phyloP scores from a whole-genome alignment of 2,329 filamentous ascomycete genomes.

The Aspergillus phoenicis region DNA sequence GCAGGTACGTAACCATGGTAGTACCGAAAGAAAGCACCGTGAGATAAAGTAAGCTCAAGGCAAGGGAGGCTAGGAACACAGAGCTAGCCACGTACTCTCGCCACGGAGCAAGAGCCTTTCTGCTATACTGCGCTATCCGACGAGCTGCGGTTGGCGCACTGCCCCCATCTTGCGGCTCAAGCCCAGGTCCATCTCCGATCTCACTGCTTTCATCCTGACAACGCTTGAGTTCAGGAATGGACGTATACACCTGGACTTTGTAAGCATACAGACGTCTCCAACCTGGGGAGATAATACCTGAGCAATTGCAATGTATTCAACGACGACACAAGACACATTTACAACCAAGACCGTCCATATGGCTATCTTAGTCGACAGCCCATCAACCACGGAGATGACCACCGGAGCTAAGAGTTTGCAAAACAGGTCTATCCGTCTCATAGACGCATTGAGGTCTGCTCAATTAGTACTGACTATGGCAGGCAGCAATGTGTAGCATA shows the following conservation, averaged over 20 bases:
- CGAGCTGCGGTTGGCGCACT: not conserved
- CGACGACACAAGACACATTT: conserved; percentile 44
- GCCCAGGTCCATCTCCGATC: not conserved
- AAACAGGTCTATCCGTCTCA: conserved; percentile 60
- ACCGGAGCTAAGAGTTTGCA: conserved; percentile 61
- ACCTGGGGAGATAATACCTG: conserved; percentile 24
- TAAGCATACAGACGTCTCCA: not conserved
- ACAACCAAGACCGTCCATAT: conserved; percentile 51
- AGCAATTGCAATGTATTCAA: conserved; percentile 47
- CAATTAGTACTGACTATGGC: not conserved
- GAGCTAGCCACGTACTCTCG: conserved; percentile 31
- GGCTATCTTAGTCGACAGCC: conserved; percentile 48
- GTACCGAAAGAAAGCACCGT: conserved; percentile 59
- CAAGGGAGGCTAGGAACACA: conserved; percentile 51
- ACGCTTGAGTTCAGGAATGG: conserved; percentile 24
- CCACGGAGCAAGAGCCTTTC: conserved; percentile 24
- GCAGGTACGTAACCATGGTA: conserved; percentile 59
- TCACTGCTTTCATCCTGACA: not conserved
- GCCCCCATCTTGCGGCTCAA: not conserved
- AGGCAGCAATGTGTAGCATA: conserved; percentile 26
- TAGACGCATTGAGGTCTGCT: conserved; percentile 53
- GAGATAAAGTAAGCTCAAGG: conserved; percentile 56
- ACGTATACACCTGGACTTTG: conserved; percentile 21
- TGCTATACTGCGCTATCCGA: conserved; percentile 21
- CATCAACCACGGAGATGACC: conserved; percentile 52